Evolutionary conservation across 768 basidiomycete genomes (phyloP).

Genomic region (Trametes cingulata): DNA sequence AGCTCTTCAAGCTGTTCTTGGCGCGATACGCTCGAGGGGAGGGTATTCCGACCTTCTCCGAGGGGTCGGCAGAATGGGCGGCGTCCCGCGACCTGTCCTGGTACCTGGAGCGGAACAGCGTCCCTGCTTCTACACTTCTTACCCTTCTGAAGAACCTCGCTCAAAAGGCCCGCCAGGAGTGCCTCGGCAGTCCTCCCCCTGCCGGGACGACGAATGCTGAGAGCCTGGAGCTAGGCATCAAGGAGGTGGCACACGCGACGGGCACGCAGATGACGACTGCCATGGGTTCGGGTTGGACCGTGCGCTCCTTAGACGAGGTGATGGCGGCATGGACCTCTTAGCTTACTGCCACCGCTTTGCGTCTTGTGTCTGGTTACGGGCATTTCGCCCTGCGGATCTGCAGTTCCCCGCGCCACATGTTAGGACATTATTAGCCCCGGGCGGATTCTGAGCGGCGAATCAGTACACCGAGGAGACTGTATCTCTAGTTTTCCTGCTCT

Average conservation of each 20-base stretch:
- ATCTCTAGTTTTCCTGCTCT: neutral
- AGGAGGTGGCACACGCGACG: conserved; percentile 83
- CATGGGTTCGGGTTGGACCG: conserved; percentile 73
- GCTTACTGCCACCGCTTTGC: neutral
- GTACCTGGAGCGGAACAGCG: conserved; percentile 70
- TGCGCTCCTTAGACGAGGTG: conserved; percentile 66
- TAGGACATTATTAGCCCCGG: neutral
- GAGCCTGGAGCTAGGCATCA: conserved; percentile 60
- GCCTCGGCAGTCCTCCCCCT: conserved; percentile 48
- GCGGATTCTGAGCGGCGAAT: neutral
- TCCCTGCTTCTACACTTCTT: conserved; percentile 71
- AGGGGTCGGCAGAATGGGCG: conserved; percentile 17
- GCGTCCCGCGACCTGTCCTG: conserved; percentile 55
- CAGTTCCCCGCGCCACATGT: neutral
- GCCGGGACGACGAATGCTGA: conserved; percentile 45
- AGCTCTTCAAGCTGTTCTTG: conserved; percentile 46
- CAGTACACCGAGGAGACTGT: neutral
- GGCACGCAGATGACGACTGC: conserved; percentile 78
- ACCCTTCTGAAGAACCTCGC: conserved; percentile 62
- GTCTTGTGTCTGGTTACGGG: too few species aligned
- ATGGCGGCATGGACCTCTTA: conserved; percentile 52
- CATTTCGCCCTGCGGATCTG: neutral
- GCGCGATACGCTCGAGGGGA: conserved; percentile 60
- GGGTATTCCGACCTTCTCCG: conserved; percentile 25
- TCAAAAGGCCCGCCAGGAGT: conserved; percentile 59